Evolutionary conservation across 768 basidiomycete genomes (phyloP).

Genomic region (Omphalotus guepiniiformis): DNA sequence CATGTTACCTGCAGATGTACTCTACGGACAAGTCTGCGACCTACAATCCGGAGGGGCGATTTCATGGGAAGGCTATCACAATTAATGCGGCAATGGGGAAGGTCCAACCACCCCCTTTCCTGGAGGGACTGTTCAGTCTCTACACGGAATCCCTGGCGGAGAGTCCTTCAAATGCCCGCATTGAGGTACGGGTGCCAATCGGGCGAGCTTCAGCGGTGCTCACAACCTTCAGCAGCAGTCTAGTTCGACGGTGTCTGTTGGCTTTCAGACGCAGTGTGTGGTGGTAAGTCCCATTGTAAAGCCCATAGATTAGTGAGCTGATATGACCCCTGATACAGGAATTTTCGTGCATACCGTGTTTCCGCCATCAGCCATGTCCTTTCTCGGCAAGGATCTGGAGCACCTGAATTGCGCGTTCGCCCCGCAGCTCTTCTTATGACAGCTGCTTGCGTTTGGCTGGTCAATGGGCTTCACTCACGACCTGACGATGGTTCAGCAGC

Average conservation of each 20-base stretch:
- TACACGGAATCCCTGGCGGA: conserved; percentile 16
- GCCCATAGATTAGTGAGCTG: too few species aligned
- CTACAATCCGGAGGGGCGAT: conserved; percentile 14
- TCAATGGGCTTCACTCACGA: conserved; percentile 14
- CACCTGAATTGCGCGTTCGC: not conserved
- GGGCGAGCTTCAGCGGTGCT: conserved; percentile 6
- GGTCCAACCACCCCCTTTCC: conserved; percentile 3
- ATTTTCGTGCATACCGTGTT: conserved; percentile 16
- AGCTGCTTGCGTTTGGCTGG: conserved; percentile 12
- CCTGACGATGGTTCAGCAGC: conserved; percentile 13
- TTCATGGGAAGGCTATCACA: conserved; percentile 19
- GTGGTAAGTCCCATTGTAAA: conserved; percentile 17
- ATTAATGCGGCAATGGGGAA: conserved; percentile 16
- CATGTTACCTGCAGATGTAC: conserved; percentile 28
- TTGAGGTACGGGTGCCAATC: conserved; percentile 25
- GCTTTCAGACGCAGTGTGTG: conserved; percentile 9
- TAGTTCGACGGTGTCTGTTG: conserved; percentile 11
- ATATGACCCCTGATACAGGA: conserved; percentile 14
- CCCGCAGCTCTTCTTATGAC: conserved; percentile 11
- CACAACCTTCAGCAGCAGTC: not conserved
- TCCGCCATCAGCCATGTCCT: conserved; percentile 16
- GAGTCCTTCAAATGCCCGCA: conserved; percentile 20
- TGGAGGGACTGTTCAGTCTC: conserved; percentile 14
- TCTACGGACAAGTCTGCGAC: conserved; percentile 29
- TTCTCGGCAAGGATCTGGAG: conserved; percentile 13